These are phyloP conservation scores for Teratosphaeria epicoccoides DNA, from an alignment of 2,329 filamentous ascomycete genomes.

Conservation along the genomic window DNA sequence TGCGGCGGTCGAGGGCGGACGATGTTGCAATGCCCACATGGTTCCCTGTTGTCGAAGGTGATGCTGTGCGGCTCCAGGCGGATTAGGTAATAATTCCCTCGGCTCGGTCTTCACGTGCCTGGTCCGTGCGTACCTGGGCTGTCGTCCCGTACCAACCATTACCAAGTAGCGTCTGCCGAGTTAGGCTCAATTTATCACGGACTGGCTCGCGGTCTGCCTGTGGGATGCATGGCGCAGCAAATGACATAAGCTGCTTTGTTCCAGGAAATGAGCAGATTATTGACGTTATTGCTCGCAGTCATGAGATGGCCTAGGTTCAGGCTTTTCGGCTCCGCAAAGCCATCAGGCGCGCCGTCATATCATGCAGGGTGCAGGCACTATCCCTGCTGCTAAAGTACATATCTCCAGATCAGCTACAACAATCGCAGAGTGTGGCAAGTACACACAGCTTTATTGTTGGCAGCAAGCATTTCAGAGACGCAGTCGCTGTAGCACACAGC, in stretches of 20 bases:
- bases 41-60: neutral
- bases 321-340: neutral
- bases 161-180: too few relatives aligned
- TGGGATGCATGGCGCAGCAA: too few relatives aligned
- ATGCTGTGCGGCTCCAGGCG: neutral
- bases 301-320: neutral
- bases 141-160: neutral
- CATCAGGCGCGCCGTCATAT: neutral
- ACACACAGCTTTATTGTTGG: neutral
- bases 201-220: too few relatives aligned
- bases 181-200: too few relatives aligned
- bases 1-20: neutral
- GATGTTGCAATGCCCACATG: too few relatives aligned
- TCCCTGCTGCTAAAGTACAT: too few relatives aligned
- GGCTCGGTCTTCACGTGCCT: neutral
- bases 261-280: neutral
- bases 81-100: neutral
- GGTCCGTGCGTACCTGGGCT: neutral
- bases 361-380: neutral
- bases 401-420: too few relatives aligned
- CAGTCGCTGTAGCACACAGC: neutral
- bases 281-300: neutral
- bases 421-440: neutral
- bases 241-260: neutral
- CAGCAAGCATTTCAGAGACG: neutral